Base-by-base conservation (phyloP, 1,284 basidiomycete genomes). In the Omphalotus olearius region DNA sequence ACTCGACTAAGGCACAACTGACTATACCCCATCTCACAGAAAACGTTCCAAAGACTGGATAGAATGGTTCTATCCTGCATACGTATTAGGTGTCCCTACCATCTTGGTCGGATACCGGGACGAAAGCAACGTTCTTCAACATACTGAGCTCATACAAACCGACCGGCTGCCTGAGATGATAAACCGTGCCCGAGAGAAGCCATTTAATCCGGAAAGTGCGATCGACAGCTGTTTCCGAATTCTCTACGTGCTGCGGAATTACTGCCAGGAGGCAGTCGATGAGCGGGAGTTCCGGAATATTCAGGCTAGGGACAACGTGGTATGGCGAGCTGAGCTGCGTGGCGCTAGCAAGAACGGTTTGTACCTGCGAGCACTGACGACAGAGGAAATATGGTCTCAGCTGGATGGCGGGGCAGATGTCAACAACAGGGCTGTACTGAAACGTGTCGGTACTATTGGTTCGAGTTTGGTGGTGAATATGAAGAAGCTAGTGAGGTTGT, bases 231-330 rank as follows among this genome's bases (percentile, higher is more conserved):
- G 49, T n/a, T 51, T 46, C 28, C 54, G 52, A 17, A 51, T 51
- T 36, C 55, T 59, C n/a, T 44, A 23, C 5, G 47, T 54, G 33
- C 47, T 59, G 23, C 52, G 56, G 42, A 52, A 57, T 30, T 53
- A 47, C 18, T 51, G 25, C 26, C 58, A 59, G 42, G 50, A 56
- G 42, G 48, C 43, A 26, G 33, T 50, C n/a, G 58, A 59, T 45
- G 28, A 47, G 13, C 20, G 23, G 2, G 51, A 43, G 35, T 37
- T 52, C 23, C 43, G 35, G 17, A 40, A 45, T 17, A 25, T 37
- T 13, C 20, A 13, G 18, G 17, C 9, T 18, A 41, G 35, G 7
- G n/a, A 45, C 4, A 44, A 30, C 20, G 17, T 51, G 16, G 37
- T 55, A 20, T 59, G 56, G 54, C 54, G 52, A 7, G 47, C 56